A percentile compares a stretch with the other conserved stretches of the same genome.
These are phyloP conservation scores for Pueraria montana DNA, from an alignment of 306 rosid genomes.

Conservation along the genomic window DNA sequence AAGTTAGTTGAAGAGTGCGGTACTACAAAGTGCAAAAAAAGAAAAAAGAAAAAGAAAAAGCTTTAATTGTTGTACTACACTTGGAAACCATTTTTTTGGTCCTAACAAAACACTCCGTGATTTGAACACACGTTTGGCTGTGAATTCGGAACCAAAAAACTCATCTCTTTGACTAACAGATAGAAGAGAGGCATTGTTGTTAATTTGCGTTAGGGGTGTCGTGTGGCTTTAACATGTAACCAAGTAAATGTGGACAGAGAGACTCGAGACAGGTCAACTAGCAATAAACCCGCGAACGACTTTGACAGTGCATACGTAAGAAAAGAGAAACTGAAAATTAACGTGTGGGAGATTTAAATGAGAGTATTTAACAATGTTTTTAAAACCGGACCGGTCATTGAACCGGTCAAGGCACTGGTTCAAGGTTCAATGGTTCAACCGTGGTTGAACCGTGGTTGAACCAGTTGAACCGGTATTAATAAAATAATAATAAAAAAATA, in stretches of 20 bases:
- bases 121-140: too few relatives aligned
- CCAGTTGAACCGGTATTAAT: too few relatives aligned
- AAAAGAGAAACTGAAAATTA: background rate
- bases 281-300: background rate
- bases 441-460: too few relatives aligned
- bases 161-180: background rate
- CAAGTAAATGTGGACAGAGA: background rate
- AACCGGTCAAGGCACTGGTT: too few relatives aligned
- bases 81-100: too few relatives aligned
- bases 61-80: constrained; percentile 45
- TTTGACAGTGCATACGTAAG: background rate
- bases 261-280: background rate
- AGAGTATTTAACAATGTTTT: too few relatives aligned
- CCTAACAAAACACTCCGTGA: too few relatives aligned
- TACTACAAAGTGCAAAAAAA: constrained; percentile 28
- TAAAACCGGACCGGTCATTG: too few relatives aligned
- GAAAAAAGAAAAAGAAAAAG: background rate
- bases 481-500: too few relatives aligned
- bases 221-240: too few relatives aligned
- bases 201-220: background rate
- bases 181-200: background rate
- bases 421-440: too few relatives aligned
- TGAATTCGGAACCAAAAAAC: constrained; percentile 8
- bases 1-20: background rate
- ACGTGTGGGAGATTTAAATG: background rate